phyloP scores from a whole-genome alignment of 768 basidiomycete species.

The Mycena galopus region DNA sequence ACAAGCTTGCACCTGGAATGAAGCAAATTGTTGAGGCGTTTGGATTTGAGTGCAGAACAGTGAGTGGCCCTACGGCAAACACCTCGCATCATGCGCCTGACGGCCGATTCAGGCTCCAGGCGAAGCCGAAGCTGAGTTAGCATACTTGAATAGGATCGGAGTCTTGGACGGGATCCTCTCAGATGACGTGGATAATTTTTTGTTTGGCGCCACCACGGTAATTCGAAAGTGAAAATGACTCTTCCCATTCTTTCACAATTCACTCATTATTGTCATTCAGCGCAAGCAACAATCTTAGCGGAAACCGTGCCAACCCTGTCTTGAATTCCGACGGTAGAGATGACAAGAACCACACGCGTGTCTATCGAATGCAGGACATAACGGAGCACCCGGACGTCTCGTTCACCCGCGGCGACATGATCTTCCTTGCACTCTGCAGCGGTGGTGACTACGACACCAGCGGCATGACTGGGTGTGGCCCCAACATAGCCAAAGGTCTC shows the following conservation, averaged over 20 bases:
- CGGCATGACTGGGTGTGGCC: constrained; percentile 77
- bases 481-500: constrained; percentile 79
- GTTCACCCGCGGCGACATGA: constrained; percentile 79
- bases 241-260: neutral
- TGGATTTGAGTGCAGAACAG: constrained; percentile 83
- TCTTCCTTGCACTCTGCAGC: constrained; percentile 87
- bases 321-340: constrained; percentile 76
- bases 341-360: constrained; percentile 76
- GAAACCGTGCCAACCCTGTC: constrained; percentile 74
- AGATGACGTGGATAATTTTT: constrained; percentile 93
- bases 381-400: constrained; percentile 53
- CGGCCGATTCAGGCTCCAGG: constrained; percentile 78
- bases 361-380: constrained; percentile 58
- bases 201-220: constrained; percentile 88
- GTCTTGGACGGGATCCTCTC: constrained; percentile 91
- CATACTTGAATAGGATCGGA: constrained; percentile 85
- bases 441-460: constrained; percentile 92
- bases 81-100: constrained; percentile 42
- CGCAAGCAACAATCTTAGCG: constrained; percentile 78
- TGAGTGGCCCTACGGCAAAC: constrained; percentile 48
- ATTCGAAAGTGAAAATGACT: constrained; percentile 79
- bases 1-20: constrained; percentile 82
- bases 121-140: constrained; percentile 95
- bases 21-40: constrained; percentile 84
- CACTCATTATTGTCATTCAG: constrained; percentile 49